Evolutionary conservation across 2,329 filamentous ascomycete genomes (phyloP).

Genomic region (Sphaceloma murrayae): DNA sequence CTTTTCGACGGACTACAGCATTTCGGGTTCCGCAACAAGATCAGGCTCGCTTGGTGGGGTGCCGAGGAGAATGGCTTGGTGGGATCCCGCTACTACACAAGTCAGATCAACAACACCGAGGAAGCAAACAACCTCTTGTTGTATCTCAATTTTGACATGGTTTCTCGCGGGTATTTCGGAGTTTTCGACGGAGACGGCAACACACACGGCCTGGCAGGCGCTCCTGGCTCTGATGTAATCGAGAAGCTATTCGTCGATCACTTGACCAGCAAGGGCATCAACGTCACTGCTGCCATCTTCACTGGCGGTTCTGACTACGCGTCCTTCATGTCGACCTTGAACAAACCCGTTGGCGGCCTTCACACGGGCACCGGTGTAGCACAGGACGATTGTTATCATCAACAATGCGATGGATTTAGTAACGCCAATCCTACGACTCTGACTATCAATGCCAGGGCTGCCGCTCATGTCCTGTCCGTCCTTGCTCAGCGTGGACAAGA

Average conservation of each 20-base stretch:
- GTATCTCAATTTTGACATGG: slow-evolving; percentile 37
- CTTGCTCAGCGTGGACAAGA: slow-evolving; percentile 4
- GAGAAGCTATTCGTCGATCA: slow-evolving; percentile 12
- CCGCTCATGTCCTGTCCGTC: slow-evolving; percentile 4
- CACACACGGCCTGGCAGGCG: slow-evolving; percentile 8
- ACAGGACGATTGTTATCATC: slow-evolving; percentile 43
- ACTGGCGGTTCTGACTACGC: slow-evolving; percentile 8
- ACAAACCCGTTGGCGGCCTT: slow-evolving; percentile 12
- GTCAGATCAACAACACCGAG: slow-evolving; percentile 20
- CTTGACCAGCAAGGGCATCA: slow-evolving; percentile 11
- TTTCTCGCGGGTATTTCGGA: slow-evolving; percentile 1
- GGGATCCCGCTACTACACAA: slow-evolving; percentile 30
- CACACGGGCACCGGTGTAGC: slow-evolving; percentile 9
- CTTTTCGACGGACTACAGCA: slow-evolving; percentile 29
- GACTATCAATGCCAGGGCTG: slow-evolving; percentile 10
- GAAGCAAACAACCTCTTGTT: slow-evolving; percentile 30
- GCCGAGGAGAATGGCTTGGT: slow-evolving; percentile 33
- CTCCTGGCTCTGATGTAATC: slow-evolving; percentile 7
- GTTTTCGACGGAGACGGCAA: slow-evolving; percentile 10
- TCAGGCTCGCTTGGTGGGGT: slow-evolving; percentile 33
- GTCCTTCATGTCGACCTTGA: slow-evolving; percentile 9
- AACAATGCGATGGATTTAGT: slow-evolving; percentile 41
- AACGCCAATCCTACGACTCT: slow-evolving; percentile 39
- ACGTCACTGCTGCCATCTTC: slow-evolving; percentile 11
- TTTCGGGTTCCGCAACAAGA: slow-evolving; percentile 32